Base-by-base conservation (phyloP, 768 basidiomycete genomes). In the Asterophora lycoperdoides region DNA sequence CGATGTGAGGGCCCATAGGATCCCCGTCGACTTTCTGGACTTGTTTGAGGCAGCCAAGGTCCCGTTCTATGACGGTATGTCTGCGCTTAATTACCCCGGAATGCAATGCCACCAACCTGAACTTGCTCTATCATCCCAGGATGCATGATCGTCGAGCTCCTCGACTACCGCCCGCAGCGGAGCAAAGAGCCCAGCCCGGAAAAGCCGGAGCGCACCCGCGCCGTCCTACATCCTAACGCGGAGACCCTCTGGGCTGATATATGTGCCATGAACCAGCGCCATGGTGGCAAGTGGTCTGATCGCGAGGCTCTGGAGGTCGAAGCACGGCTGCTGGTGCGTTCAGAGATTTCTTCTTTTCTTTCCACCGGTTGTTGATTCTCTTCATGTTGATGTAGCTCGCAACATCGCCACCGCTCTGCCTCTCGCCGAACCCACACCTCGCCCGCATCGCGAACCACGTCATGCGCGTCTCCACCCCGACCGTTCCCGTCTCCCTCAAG, bases 11-110 rank as follows among this genome's bases (percentile, higher is more conserved):
- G 83, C 84, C 7, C 80, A 87, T 56, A 76, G 89, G 40, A 91
- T 93, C 73, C 90, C 90, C 10, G 81, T 86, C 26, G 90, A 93
- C 68, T 90, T 89, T 62, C 72, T 91, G 10, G 86, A 90, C 52
- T 67, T 90, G 23, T 90, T 93, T 56, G 86, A 93, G 53, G 67
- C 75, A 17, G 79, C 81, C 3, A 75, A 74, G 48, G 76, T 89
- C 3, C 86, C 87, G 17, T 93, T 89, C 65, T 93, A 91, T 63
- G 86, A 92, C 63, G 90, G 89, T 89, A 51, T 20, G 74, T 23
- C n/a, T 68, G 43, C 29, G 38, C 34, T 36, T 47, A 32, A 32
- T 23, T n/a, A 46, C n/a, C n/a, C n/a, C n/a, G 23, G 3, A 23
- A 23, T 23, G 23, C 23, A 23, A 23, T 23, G 23, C 3, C 3